These are phyloP conservation scores for Luzula sylvatica DNA, from an alignment of 176 grass and related monocot species.

Conservation along the genomic window DNA sequence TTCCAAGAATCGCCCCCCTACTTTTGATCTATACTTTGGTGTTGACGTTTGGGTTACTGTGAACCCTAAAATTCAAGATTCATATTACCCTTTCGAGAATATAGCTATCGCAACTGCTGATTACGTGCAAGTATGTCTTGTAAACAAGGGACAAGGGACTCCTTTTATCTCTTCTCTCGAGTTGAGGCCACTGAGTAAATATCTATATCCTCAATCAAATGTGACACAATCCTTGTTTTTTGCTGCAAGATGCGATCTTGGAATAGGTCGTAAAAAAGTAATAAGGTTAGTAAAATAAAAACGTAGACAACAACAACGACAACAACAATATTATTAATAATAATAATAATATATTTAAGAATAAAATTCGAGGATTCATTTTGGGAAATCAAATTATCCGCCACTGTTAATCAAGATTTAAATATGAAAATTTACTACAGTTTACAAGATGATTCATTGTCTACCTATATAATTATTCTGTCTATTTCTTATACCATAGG, in stretches of 20 bases:
- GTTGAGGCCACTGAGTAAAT: background rate
- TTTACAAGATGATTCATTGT: too few relatives aligned
- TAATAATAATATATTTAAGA: too few relatives aligned
- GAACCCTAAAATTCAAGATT: background rate
- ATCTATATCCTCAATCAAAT: background rate
- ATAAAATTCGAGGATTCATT: too few relatives aligned
- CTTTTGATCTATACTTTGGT: background rate
- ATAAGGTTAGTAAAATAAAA: too few relatives aligned
- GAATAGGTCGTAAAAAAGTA: background rate
- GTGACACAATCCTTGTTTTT: background rate
- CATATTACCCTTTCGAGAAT: background rate
- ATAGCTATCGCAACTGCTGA: background rate
- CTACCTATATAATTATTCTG: too few relatives aligned
- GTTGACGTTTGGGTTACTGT: background rate
- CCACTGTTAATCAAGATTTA: too few relatives aligned
- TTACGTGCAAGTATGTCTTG: constrained; percentile 15
- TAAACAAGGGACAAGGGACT: constrained; percentile 12
- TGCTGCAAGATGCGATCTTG: background rate
- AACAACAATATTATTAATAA: too few relatives aligned
- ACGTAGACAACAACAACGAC: too few relatives aligned
- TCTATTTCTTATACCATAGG: too few relatives aligned
- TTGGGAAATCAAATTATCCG: too few relatives aligned
- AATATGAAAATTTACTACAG: too few relatives aligned
- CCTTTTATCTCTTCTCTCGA: constrained; percentile 13
- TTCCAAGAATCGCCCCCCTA: background rate